Evolutionary conservation across 768 basidiomycete genomes (phyloP).

Genomic region (Termitomyces sp.): DNA sequence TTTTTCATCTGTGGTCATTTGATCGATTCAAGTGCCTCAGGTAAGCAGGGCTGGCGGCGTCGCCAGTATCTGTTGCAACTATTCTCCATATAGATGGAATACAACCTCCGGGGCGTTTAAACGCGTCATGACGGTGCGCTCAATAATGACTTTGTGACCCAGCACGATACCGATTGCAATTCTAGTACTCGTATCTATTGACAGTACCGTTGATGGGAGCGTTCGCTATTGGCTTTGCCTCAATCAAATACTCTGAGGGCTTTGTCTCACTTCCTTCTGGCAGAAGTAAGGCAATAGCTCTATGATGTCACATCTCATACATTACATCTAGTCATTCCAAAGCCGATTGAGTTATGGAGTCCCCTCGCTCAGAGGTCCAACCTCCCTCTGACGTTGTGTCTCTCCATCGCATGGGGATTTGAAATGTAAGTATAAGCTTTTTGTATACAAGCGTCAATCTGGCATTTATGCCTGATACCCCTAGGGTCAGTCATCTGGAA

Average conservation of each 20-base stretch:
- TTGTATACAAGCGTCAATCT: neutral
- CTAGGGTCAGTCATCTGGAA: conserved; percentile 75
- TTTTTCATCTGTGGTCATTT: conserved; percentile 77
- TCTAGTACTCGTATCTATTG: conserved; percentile 69
- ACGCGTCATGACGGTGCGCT: conserved; percentile 57
- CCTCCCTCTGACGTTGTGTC: conserved; percentile 59
- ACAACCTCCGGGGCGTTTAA: conserved; percentile 70
- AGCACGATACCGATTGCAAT: neutral
- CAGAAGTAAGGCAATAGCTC: conserved; percentile 43
- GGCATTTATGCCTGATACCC: neutral
- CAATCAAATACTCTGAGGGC: conserved; percentile 74
- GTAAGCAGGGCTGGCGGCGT: conserved; percentile 27
- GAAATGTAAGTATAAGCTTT: conserved; percentile 56
- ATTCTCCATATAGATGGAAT: conserved; percentile 49
- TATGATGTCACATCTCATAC: neutral
- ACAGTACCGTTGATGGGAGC: conserved; percentile 53
- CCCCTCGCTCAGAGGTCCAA: conserved; percentile 38
- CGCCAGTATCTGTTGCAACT: neutral
- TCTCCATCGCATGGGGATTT: conserved; percentile 64
- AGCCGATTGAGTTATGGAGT: conserved; percentile 57
- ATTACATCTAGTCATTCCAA: conserved; percentile 49
- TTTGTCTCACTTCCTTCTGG: conserved; percentile 36
- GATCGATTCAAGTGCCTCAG: conserved; percentile 71
- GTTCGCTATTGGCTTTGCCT: conserved; percentile 57
- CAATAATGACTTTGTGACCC: neutral